A percentile compares a stretch with the other conserved stretches of the same genome.
phyloP scores from a whole-genome alignment of 129 eudicot genomes.

The Glebionis coronaria region DNA sequence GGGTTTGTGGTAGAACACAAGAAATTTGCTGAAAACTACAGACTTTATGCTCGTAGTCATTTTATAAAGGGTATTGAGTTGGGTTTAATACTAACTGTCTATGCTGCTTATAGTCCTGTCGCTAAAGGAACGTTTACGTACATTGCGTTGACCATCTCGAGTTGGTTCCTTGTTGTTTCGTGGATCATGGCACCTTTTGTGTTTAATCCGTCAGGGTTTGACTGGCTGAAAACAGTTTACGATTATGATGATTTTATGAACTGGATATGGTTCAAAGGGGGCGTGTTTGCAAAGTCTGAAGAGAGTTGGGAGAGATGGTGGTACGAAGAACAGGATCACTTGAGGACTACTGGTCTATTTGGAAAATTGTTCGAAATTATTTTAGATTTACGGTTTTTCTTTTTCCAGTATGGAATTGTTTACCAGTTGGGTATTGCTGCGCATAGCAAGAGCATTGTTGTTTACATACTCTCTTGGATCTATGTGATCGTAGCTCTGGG shows the following conservation, averaged over 20 bases:
- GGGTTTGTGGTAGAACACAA: constrained; percentile 98
- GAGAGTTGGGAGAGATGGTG: constrained; percentile 99
- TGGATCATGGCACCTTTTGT: constrained; percentile 94
- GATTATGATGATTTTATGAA: constrained; percentile 88
- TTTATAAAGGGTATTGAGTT: constrained; percentile 90
- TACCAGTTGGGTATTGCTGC: constrained; percentile 89
- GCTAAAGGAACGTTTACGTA: constrained; percentile 82
- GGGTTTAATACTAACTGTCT: constrained; percentile 75
- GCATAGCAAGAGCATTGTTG: constrained; percentile 63
- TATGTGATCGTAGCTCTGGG: constrained; percentile 61
- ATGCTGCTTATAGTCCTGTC: constrained; percentile 77
- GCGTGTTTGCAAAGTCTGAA: constrained; percentile 77
- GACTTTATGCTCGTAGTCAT: constrained; percentile 89
- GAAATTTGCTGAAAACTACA: constrained; percentile 79
- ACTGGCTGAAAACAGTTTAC: constrained; percentile 91
- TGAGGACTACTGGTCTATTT: constrained; percentile 84
- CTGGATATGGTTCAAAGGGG: constrained; percentile 90
- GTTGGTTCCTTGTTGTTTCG: constrained; percentile 90
- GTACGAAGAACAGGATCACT: constrained; percentile 94
- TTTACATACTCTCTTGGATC: constrained; percentile 90
- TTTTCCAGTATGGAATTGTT: constrained; percentile 86
- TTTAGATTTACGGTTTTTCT: constrained; percentile 82
- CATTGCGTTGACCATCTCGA: constrained; percentile 71
- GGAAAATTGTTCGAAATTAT: constrained; percentile 72
- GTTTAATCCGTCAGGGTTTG: constrained; percentile 90